Base-by-base conservation (phyloP, 805 yeast genomes). In the Candida oleophila region DNA sequence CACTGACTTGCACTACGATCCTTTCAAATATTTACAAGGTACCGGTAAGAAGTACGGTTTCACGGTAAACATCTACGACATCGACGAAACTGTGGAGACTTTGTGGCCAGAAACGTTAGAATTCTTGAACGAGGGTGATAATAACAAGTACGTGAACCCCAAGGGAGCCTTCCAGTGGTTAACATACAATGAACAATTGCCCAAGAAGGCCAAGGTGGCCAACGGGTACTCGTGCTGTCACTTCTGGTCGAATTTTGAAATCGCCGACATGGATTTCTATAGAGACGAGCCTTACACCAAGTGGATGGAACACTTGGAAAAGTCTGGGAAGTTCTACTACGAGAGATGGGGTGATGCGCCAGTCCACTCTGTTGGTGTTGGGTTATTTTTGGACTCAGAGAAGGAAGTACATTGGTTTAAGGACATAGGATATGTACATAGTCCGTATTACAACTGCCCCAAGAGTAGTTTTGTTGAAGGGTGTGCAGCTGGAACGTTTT, bases 241-340 rank as follows among this genome's bases (percentile, higher is more conserved):
- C 59, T 81, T 80, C 57, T 81, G 86, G 86, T 77, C 85, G 18
- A 81, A 81, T 57, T 81, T 81, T 53, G 87, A 81, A 53, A 71
- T 81, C 37, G 82, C 71, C 1, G 76, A 76, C 55, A 58, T 81
- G 49, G 65, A 76, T 49, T 79, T 80, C 53, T 74, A 72, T 56
- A 60, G 83, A 45, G 65, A 78, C 19, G 63, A 69, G 42, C 71
- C 73, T 1, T 81, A 80, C 55, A 56, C 62, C 30, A 61, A 66
- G 11, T 75, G 68, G 51, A 79, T 81, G 53, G 61, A 76, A 15
- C 64, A 55, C 55, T 52, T 80, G 42, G 84, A 80, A 55, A 48
- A 59, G 28, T 53, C 74, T 0, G 76, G 80, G n/a, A 86, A 85
- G 2, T 73, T 79, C 48, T 79, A 78, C 56, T 77, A 78, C 52